Conservation (phyloP, 208 protist species). For the Leishmania gerbilli region DNA sequence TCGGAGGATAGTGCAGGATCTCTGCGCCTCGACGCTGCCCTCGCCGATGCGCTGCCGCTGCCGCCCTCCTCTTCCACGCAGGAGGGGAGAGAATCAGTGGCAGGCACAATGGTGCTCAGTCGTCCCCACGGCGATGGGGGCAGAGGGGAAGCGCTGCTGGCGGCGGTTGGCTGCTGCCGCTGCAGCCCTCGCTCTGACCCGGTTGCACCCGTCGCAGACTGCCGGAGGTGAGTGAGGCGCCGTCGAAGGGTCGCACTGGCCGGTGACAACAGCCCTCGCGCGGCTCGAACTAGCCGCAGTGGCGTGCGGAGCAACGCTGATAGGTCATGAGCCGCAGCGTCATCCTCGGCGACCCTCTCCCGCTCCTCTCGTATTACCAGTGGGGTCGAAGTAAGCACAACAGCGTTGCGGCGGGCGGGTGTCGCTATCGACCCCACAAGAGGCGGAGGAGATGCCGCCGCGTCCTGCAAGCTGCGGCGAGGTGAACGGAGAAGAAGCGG, state of each 20-base stretch:
- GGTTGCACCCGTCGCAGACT: constrained; percentile 27
- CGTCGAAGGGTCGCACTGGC: constrained; percentile 28
- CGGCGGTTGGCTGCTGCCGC: neutral
- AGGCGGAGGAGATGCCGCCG: neutral
- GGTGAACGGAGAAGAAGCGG: neutral
- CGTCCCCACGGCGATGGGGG: constrained; percentile 15
- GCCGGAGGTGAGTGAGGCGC: constrained; percentile 54
- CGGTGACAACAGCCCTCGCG: constrained; percentile 21
- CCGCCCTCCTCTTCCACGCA: neutral
- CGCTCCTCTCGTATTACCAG: constrained; percentile 34
- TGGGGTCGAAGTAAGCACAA: constrained; percentile 46
- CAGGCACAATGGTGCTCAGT: constrained; percentile 21
- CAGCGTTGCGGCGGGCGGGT: constrained; percentile 19
- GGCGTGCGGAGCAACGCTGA: constrained; percentile 9
- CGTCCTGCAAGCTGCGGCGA: neutral
- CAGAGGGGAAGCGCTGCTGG: neutral
- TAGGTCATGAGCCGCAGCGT: neutral
- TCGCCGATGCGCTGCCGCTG: neutral
- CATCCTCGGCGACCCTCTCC: neutral
- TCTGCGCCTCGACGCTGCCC: neutral
- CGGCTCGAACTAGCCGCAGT: constrained; percentile 20
- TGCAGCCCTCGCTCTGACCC: neutral
- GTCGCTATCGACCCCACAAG: constrained; percentile 9
- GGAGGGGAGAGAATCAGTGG: constrained; percentile 10
- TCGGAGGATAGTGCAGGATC: neutral